Conservation (phyloP, 352 stramenopile genomes). For the Phytophthora cryptogea region DNA sequence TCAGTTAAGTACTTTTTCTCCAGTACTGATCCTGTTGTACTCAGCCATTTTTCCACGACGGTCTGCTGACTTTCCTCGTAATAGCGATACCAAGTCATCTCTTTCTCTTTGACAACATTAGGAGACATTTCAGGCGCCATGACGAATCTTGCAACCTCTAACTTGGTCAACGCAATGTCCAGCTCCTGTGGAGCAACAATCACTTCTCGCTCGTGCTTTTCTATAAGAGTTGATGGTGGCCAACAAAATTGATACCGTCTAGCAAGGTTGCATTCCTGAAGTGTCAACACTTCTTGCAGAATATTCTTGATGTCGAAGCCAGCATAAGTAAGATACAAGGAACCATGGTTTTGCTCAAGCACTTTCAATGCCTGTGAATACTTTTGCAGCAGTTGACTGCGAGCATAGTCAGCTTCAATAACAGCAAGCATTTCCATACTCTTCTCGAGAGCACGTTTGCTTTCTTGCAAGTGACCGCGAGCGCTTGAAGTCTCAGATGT, state of each 20-base stretch:
- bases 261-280: conserved; percentile 14
- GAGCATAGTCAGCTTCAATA: conserved; percentile 20
- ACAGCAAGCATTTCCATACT: conserved; percentile 21
- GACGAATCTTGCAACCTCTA: conserved; percentile 42
- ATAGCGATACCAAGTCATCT: conserved; percentile 76
- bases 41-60: conserved; percentile 78
- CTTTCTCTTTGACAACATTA: conserved; percentile 37
- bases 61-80: conserved; percentile 48
- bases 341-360: conserved; percentile 3
- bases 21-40: conserved; percentile 37
- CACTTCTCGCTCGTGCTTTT: conserved; percentile 16
- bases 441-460: conserved; percentile 23
- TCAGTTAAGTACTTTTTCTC: conserved; percentile 20
- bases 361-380: conserved; percentile 16
- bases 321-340: neutral
- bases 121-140: conserved; percentile 37
- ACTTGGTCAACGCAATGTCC: conserved; percentile 43
- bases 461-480: conserved; percentile 19
- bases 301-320: conserved; percentile 16
- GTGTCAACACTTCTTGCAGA: conserved; percentile 19
- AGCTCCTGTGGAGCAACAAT: conserved; percentile 20
- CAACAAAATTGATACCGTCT: conserved; percentile 4
- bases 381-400: conserved; percentile 23
- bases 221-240: neutral
- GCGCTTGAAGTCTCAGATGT: neutral